Evolutionary conservation across 352 stramenopile species (phyloP), one percentile per base, ranked within the genome.

Genomic region (Phytophthora tentaculata): DNA sequence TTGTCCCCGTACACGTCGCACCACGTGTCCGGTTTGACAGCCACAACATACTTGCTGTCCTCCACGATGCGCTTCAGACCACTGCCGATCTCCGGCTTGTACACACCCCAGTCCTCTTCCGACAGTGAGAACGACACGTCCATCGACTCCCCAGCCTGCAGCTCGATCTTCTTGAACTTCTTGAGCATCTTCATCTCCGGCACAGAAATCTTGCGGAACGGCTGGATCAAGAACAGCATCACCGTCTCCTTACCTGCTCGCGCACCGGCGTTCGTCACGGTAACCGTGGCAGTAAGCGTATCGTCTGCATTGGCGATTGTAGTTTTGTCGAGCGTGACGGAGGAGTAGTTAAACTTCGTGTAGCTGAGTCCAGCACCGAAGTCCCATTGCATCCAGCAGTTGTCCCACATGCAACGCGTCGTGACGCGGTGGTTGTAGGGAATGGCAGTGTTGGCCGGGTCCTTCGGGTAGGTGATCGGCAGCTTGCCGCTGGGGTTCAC

Each of bases 141-240:
- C 41, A 45, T 61, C 2, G 74, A 72, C 39, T 84, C 69, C 1
- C 81, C 79, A 0, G 85, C 65, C 49, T 76, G 37, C 17, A 96
- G 71, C 8, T 81, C 63, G 44, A 97, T 83, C 77, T 96, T 96
- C 22, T 73, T 71, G 65, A 95, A 96, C 43, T 83, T 83, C 62
- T 89, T 89, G 19, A 97, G 80, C 61, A 87, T 76, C 76, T 95
- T 96, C 50, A 91, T 77, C 48, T 94, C 86, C 8, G 86, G 86
- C 47, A 93, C 79, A 2, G 88, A 81, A 44, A 86, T 81, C 23
- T 63, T 50, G 28, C 83, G 85, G 54, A 79, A 84, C 41, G 83
- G 80, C 57, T 90, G 84, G 14, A 78, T 87, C 44, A 95, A 66
- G 47, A 97, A 91, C 39, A 96, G 55, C 60, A 96, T 80, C n/a